phyloP scores from a whole-genome alignment of 495 filamentous ascomycete species.

The Daldinia grandis region DNA sequence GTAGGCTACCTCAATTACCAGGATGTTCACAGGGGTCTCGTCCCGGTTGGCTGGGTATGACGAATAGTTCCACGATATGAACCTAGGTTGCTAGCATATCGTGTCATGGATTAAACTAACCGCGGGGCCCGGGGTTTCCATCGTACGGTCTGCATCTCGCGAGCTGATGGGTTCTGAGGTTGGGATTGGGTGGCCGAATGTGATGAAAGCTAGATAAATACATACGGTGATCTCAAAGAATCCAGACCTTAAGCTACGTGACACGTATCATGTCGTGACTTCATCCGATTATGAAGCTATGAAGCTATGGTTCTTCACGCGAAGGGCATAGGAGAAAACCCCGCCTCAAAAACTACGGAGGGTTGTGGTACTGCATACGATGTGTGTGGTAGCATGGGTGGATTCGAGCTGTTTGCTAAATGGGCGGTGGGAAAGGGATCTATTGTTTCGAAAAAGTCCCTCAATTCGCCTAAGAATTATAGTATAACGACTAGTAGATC shows the following conservation, averaged over 20 bases:
- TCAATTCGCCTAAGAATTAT: background rate
- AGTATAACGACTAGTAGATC: background rate
- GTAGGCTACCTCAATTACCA: background rate
- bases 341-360: background rate
- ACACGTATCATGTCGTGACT: background rate
- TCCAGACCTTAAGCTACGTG: conserved; percentile 1
- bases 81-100: background rate
- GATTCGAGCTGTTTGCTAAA: background rate
- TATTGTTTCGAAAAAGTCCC: background rate
- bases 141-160: background rate
- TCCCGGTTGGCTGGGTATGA: conserved; percentile 4
- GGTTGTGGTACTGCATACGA: background rate
- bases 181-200: background rate
- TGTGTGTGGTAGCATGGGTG: background rate
- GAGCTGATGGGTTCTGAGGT: background rate
- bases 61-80: background rate
- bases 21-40: background rate
- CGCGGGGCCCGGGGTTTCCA: background rate
- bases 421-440: background rate
- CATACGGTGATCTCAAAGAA: background rate
- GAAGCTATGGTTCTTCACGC: background rate
- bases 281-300: background rate
- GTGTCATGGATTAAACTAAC: background rate
- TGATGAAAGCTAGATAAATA: background rate
- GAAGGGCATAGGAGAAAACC: conserved; percentile 1